A percentile compares a stretch with the other conserved stretches of the same genome.
phyloP scores from a whole-genome alignment of 805 yeast genomes.

The Ogataea nonfermentans region DNA sequence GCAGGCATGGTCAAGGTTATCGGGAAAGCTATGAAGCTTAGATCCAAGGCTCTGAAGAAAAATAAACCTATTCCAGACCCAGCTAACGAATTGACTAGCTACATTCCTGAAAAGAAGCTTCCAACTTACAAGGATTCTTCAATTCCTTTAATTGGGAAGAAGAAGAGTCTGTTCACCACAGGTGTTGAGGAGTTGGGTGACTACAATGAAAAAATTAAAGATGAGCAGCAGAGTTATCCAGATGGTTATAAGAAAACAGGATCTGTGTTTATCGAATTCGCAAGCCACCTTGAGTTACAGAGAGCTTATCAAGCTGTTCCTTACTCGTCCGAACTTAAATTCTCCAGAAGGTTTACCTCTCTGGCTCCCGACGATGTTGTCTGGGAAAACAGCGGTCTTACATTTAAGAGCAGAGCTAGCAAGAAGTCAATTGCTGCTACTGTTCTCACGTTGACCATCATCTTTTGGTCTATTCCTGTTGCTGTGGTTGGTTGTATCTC shows the following conservation, averaged over 20 bases:
- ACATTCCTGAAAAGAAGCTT: slow-evolving; percentile 69
- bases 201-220: slow-evolving; percentile 61
- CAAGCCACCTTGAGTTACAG: slow-evolving; percentile 84
- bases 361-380: slow-evolving; percentile 77
- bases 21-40: slow-evolving; percentile 55
- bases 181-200: slow-evolving; percentile 66
- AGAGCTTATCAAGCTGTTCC: slow-evolving; percentile 83
- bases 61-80: slow-evolving; percentile 54
- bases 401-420: slow-evolving; percentile 53
- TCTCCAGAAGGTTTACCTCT: slow-evolving; percentile 54
- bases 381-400: slow-evolving; percentile 73
- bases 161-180: slow-evolving; percentile 81
- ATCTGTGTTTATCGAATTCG: slow-evolving; percentile 78
- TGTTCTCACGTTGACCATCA: slow-evolving; percentile 62
- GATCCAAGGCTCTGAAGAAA: slow-evolving; percentile 57
- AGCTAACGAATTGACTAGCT: slow-evolving; percentile 54
- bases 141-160: slow-evolving; percentile 68
- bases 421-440: slow-evolving; percentile 60
- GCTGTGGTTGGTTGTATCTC: slow-evolving; percentile 97
- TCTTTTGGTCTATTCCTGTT: slow-evolving; percentile 96
- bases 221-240: slow-evolving; percentile 51
- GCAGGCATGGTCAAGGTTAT: slow-evolving; percentile 60
- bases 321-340: slow-evolving; percentile 44
- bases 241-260: slow-evolving; percentile 52
- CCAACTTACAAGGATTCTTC: slow-evolving; percentile 78